Percentiles rank a stretch among this genome's conserved stretches.
These are phyloP conservation scores for Penicillium roqueforti DNA, from an alignment of 495 filamentous ascomycete genomes.

Conservation along the genomic window DNA sequence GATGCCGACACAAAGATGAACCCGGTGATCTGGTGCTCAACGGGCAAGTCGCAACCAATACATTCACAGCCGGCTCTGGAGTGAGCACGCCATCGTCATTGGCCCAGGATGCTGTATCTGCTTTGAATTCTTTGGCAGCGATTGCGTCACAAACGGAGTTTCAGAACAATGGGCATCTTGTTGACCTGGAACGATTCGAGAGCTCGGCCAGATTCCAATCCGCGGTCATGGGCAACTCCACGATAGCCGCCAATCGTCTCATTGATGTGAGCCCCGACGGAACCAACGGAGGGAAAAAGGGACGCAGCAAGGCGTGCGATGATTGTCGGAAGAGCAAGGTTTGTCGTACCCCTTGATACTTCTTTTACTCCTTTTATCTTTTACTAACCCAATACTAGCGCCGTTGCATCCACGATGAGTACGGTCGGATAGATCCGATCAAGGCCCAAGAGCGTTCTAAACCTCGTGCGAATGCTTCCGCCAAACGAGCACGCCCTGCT, in stretches of 20 bases:
- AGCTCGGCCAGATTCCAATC: constrained; percentile 26
- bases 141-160: constrained; percentile 41
- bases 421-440: constrained; percentile 58
- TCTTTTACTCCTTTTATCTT: not conserved
- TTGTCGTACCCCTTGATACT: constrained; percentile 8
- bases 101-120: constrained; percentile 45
- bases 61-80: constrained; percentile 30
- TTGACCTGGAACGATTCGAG: constrained; percentile 30
- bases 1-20: constrained; percentile 52
- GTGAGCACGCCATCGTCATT: constrained; percentile 33
- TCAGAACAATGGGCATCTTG: constrained; percentile 22
- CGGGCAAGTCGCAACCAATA: constrained; percentile 27
- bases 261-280: constrained; percentile 38
- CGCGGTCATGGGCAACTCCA: constrained; percentile 27
- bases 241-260: constrained; percentile 25
- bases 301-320: constrained; percentile 59
- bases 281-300: constrained; percentile 42
- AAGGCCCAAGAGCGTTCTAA: constrained; percentile 58
- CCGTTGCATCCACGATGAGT: constrained; percentile 64
- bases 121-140: constrained; percentile 42
- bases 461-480: constrained; percentile 48
- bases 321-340: constrained; percentile 69
- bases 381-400: constrained; percentile 41
- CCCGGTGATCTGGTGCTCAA: constrained; percentile 29
- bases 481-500: constrained; percentile 45